phyloP scores from a whole-genome alignment of 164 flowering plant species.

The Taxillus chinensis region DNA sequence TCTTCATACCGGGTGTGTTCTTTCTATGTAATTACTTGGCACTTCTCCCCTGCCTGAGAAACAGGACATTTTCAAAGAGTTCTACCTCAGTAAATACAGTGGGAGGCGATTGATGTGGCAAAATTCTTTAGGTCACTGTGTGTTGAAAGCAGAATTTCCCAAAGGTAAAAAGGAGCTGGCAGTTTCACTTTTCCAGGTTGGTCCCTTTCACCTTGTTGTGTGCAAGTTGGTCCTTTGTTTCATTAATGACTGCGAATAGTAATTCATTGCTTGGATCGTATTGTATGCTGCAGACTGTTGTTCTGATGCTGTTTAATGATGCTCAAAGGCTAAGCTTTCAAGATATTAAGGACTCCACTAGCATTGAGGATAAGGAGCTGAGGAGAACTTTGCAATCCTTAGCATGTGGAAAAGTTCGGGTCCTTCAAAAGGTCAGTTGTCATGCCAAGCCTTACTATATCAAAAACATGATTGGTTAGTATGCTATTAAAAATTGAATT shows the following conservation, averaged over 20 bases:
- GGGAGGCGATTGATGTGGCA: constrained; percentile 97
- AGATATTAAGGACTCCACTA: constrained; percentile 79
- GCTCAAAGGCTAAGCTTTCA: constrained; percentile 71
- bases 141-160: constrained; percentile 69
- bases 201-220: constrained; percentile 7
- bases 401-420: constrained; percentile 87
- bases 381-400: constrained; percentile 85
- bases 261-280: constrained; percentile 3
- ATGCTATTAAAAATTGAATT: too few relatives aligned
- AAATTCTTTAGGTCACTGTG: constrained; percentile 89
- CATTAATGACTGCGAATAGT: neutral
- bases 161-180: constrained; percentile 92
- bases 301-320: constrained; percentile 82
- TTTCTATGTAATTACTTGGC: neutral
- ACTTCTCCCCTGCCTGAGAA: neutral
- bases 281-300: constrained; percentile 54
- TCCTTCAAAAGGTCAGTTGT: constrained; percentile 64
- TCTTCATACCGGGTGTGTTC: neutral
- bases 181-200: constrained; percentile 87
- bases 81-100: constrained; percentile 80
- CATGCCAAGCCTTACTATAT: neutral
- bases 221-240: neutral
- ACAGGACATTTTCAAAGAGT: constrained; percentile 90
- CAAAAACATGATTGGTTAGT: too few relatives aligned
- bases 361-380: constrained; percentile 83